Conservation (phyloP, 208 protist genomes). For the Wallacemonas sp. region DNA sequence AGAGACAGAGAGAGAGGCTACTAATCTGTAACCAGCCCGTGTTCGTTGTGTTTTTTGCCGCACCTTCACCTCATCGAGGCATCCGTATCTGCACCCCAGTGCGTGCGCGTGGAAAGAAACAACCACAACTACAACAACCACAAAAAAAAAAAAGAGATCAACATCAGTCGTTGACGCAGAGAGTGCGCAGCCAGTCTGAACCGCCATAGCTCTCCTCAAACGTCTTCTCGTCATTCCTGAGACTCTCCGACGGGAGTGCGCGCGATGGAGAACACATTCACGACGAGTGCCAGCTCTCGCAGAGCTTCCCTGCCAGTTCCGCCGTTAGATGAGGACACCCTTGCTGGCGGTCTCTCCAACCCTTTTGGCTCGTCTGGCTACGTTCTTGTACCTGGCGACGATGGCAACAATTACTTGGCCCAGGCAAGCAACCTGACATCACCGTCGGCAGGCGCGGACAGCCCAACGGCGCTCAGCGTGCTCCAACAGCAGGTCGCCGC, state of each 20-base stretch:
- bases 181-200: too few species aligned
- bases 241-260: background rate
- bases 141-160: slow-evolving; percentile 17
- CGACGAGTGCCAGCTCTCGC: background rate
- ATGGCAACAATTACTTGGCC: background rate
- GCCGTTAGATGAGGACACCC: slow-evolving; percentile 39
- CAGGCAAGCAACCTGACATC: slow-evolving; percentile 2
- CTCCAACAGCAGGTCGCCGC: slow-evolving; percentile 50
- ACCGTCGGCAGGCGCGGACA: slow-evolving; percentile 22
- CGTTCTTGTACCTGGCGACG: slow-evolving; percentile 5
- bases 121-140: background rate
- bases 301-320: slow-evolving; percentile 14
- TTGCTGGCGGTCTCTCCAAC: slow-evolving; percentile 14
- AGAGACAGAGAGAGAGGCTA: too few species aligned
- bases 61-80: too few species aligned
- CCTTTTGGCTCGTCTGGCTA: slow-evolving; percentile 9
- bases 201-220: background rate
- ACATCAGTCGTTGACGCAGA: too few species aligned
- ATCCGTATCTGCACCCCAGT: too few species aligned
- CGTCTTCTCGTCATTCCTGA: slow-evolving; percentile 7
- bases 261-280: background rate
- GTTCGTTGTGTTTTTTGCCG: too few species aligned
- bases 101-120: too few species aligned
- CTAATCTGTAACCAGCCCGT: too few species aligned
- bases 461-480: slow-evolving; percentile 10